Evolutionary conservation across 1,284 basidiomycete species (phyloP).

Genomic region (Boletellus deceptivus): DNA sequence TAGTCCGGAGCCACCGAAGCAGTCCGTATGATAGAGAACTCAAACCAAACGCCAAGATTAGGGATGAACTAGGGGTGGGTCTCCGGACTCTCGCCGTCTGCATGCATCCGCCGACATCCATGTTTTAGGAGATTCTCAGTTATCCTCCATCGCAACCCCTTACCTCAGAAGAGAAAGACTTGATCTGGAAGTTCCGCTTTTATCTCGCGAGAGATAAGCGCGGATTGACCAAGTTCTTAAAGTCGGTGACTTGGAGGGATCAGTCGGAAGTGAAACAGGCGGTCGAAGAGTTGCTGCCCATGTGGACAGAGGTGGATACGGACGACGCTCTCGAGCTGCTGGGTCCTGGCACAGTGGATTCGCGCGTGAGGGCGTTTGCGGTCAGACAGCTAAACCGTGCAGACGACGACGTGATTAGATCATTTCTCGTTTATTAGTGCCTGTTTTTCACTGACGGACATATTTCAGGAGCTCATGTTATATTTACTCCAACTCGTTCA

Average conservation of each 20-base stretch:
- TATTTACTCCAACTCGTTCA: slow-evolving; percentile 97
- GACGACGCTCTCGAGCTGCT: slow-evolving; percentile 96
- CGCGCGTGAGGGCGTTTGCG: slow-evolving; percentile 90
- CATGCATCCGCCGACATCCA: neutral
- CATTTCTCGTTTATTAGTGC: slow-evolving; percentile 1
- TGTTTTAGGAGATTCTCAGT: slow-evolving; percentile 76
- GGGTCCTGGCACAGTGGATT: slow-evolving; percentile 89
- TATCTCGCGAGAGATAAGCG: slow-evolving; percentile 89
- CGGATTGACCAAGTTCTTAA: slow-evolving; percentile 96
- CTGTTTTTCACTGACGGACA: slow-evolving; percentile 2
- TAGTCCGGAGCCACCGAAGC: slow-evolving; percentile 92
- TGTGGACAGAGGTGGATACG: slow-evolving; percentile 97
- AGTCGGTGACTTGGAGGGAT: slow-evolving; percentile 97
- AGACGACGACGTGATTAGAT: slow-evolving; percentile 81
- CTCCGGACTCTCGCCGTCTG: neutral
- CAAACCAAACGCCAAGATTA: slow-evolving; percentile 93
- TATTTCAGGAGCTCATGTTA: slow-evolving; percentile 77
- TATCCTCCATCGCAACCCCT: slow-evolving; percentile 90
- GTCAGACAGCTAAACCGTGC: slow-evolving; percentile 89
- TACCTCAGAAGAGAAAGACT: slow-evolving; percentile 90
- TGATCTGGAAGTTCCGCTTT: slow-evolving; percentile 99
- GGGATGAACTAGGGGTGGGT: slow-evolving; percentile 88
- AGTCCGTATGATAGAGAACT: slow-evolving; percentile 94
- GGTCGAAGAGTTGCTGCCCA: slow-evolving; percentile 91
- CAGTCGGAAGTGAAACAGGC: slow-evolving; percentile 96